These are phyloP conservation scores for Ophiostoma fasciatum DNA, from an alignment of 2,329 filamentous ascomycete species.

Conservation along the genomic window DNA sequence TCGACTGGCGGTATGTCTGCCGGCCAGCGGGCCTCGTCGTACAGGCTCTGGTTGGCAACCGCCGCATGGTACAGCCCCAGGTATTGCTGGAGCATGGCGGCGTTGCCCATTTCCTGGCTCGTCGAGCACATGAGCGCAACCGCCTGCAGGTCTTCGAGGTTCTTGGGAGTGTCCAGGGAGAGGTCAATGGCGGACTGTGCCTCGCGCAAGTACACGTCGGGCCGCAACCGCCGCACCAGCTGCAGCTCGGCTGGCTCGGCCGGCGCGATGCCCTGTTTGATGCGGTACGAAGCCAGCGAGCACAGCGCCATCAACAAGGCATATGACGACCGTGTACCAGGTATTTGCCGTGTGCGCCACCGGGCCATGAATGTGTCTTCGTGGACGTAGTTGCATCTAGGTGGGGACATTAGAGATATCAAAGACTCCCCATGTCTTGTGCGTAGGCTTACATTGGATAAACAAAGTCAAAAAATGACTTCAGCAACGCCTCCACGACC, in stretches of 20 bases:
- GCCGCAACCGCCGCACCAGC: neutral
- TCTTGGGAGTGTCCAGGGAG: neutral
- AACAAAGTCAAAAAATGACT: slow-evolving; percentile 7
- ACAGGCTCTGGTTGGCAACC: slow-evolving; percentile 9
- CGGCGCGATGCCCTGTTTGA: slow-evolving; percentile 3
- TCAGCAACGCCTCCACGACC: neutral
- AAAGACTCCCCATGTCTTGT: too few relatives aligned
- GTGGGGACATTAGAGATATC: too few relatives aligned
- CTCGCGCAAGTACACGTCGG: slow-evolving; percentile 1
- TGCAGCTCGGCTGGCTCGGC: neutral
- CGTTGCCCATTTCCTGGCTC: slow-evolving; percentile 5
- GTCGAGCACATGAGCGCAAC: slow-evolving; percentile 6
- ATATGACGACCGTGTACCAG: slow-evolving; percentile 1
- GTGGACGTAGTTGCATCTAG: slow-evolving; percentile 3
- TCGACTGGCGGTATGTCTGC: slow-evolving; percentile 5
- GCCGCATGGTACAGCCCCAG: slow-evolving; percentile 13
- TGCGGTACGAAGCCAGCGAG: slow-evolving; percentile 2
- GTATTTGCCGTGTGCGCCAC: neutral
- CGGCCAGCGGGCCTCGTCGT: slow-evolving; percentile 13
- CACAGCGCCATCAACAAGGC: slow-evolving; percentile 3
- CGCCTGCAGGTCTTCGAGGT: slow-evolving; percentile 4
- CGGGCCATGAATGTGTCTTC: slow-evolving; percentile 3
- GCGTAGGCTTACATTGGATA: slow-evolving; percentile 6
- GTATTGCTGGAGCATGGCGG: slow-evolving; percentile 8
- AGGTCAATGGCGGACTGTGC: neutral